These are phyloP conservation scores for Pleurotus pulmonarius DNA, from an alignment of 768 basidiomycete genomes.

Conservation along the genomic window DNA sequence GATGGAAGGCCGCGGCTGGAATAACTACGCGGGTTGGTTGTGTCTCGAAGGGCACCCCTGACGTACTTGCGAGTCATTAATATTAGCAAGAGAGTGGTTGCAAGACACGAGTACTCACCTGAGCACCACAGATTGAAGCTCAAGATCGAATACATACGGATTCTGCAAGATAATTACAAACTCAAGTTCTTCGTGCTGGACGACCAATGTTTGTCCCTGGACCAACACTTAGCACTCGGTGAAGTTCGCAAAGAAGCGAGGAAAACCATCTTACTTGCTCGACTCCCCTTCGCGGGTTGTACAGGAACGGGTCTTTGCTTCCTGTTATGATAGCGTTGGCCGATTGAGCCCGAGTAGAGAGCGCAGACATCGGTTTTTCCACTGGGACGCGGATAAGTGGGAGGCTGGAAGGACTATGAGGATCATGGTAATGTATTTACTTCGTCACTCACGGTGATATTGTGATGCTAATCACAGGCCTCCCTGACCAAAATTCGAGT, in stretches of 20 bases:
- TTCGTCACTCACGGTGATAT: constrained; percentile 60
- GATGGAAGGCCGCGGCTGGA: constrained; percentile 72
- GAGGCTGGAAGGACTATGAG: constrained; percentile 39
- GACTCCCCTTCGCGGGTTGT: constrained; percentile 76
- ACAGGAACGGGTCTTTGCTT: constrained; percentile 79
- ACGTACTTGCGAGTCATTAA: constrained; percentile 51
- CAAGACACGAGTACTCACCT: constrained; percentile 48
- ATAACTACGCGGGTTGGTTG: constrained; percentile 60
- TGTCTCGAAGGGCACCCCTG: constrained; percentile 73
- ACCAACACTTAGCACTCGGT: constrained; percentile 1
- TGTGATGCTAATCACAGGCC: constrained; percentile 75
- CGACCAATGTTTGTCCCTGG: constrained; percentile 61
- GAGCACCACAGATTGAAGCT: constrained; percentile 75
- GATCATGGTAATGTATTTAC: background rate
- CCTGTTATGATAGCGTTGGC: constrained; percentile 51
- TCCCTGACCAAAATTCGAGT: constrained; percentile 86
- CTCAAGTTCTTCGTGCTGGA: constrained; percentile 82
- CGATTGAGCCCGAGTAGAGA: constrained; percentile 37
- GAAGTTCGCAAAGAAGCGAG: background rate
- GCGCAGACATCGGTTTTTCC: constrained; percentile 63
- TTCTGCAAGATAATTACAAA: constrained; percentile 84
- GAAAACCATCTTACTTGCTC: constrained; percentile 45
- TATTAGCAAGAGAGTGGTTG: constrained; percentile 3
- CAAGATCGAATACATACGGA: constrained; percentile 89
- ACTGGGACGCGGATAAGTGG: constrained; percentile 67